Conservation (phyloP, 352 stramenopile species). For the Blastocystis hominis region DNA sequence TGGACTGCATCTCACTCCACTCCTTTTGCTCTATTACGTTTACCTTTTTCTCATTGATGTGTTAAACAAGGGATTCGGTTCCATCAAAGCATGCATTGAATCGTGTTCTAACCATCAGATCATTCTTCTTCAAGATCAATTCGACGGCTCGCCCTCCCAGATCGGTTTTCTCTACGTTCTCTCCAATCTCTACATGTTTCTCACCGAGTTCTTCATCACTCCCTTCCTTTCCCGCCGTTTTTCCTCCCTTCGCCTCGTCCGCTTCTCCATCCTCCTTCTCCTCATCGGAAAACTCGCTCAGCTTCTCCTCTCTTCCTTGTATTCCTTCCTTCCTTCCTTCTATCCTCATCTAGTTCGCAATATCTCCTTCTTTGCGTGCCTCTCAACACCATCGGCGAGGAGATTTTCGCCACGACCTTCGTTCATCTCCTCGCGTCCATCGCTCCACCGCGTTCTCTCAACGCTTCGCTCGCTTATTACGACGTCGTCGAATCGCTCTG, state of each 20-base stretch:
- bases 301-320: background rate
- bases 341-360: background rate
- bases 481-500: constrained; percentile 36
- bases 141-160: constrained; percentile 11
- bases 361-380: constrained; percentile 19
- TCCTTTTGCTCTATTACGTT: background rate
- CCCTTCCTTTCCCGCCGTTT: background rate
- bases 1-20: background rate
- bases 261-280: background rate
- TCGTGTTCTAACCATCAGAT: background rate
- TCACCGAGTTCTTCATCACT: constrained; percentile 43
- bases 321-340: background rate
- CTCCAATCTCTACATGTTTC: constrained; percentile 39
- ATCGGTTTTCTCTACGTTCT: constrained; percentile 25
- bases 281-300: background rate
- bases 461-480: background rate
- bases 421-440: background rate
- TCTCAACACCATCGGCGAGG: constrained; percentile 27
- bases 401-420: constrained; percentile 40
- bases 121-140: constrained; percentile 38
- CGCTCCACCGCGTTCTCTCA: background rate
- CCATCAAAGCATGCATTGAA: background rate
- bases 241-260: background rate
- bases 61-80: constrained; percentile 43
- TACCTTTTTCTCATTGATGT: constrained; percentile 11